Base-by-base conservation (phyloP, 768 basidiomycete species). In the Nidularia sp. region DNA sequence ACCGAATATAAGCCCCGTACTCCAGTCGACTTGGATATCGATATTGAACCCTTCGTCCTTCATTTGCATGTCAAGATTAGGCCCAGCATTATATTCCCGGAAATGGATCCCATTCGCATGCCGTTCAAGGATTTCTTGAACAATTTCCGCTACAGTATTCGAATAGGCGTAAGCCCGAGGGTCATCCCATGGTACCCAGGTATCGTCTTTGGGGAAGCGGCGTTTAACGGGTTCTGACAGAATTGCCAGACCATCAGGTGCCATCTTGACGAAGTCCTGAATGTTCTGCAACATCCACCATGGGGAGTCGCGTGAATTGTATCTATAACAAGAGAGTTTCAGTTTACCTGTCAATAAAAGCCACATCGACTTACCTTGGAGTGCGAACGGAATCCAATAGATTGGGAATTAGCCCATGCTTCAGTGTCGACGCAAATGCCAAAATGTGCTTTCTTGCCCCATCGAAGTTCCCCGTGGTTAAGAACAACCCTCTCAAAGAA, bases 231-330 rank as follows among this genome's bases (percentile, higher is more conserved):
- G 71, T 60, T 96, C 93, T 1, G 83, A 76, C 32, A 98, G 80
- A 52, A 98, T 79, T 0, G 84, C 72, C 31, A 88, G 62, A 1
- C 97, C 97, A 55, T 93, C 87, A 0, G 97, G 95, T 0, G 89
- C 92, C 66, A 78, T 85, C 45, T 70, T 71, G 18, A 83, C 86
- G 65, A 98, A 98, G 66, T 98, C 94, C 62, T 98, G 97, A 50
- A 99, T 97, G 63, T 90, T 97, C 66, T 99, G 96, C 53, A 98
- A 66, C 90, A 98, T 96, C 93, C 94, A 98, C 96, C 95, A 98
- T 3, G 97, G 96, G 5, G 93, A 93, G 65, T 99, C 97, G 49
- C 97, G 86, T 4, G 93, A 98, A 68, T 98, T 98, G 69, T 93
- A 95, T 55, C 90, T 90, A 54, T 6, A 15, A 39, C 35, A 0